These are phyloP conservation scores for Sporothrix dimorphospora DNA, from an alignment of 2,329 filamentous ascomycete genomes.

Conservation along the genomic window DNA sequence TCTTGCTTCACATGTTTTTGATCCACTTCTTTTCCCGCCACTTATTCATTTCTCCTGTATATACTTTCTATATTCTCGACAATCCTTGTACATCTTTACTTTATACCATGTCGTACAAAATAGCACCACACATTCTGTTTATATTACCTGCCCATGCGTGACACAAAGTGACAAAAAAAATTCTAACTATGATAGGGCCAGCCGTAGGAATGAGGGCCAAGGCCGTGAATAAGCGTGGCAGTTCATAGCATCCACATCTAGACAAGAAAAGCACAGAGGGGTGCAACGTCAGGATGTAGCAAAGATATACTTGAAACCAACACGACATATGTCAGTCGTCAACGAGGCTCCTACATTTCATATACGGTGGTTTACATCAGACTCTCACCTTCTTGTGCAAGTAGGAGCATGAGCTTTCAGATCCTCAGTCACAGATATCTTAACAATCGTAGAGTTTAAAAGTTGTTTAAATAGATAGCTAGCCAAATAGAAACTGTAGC, in stretches of 20 bases:
- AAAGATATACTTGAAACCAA: too few relatives aligned
- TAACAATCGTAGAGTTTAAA: background rate
- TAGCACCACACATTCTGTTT: conserved; percentile 1
- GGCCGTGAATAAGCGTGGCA: too few relatives aligned
- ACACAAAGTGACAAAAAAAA: background rate
- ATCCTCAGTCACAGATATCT: too few relatives aligned
- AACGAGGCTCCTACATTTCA: too few relatives aligned
- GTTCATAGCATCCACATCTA: too few relatives aligned
- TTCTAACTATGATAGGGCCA: background rate
- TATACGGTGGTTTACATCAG: too few relatives aligned
- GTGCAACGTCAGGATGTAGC: too few relatives aligned
- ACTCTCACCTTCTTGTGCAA: too few relatives aligned
- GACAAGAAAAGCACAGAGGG: too few relatives aligned
- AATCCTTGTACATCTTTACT: conserved; percentile 15
- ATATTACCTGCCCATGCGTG: background rate
- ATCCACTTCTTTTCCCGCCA: background rate
- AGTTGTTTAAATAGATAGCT: background rate
- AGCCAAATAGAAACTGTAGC: background rate
- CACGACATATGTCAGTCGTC: too few relatives aligned
- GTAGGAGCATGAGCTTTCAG: too few relatives aligned
- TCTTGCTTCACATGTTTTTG: background rate
- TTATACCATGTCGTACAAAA: conserved; percentile 19
- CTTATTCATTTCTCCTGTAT: conserved; percentile 18
- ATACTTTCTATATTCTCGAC: conserved; percentile 19
- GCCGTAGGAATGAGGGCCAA: background rate